Evolutionary conservation across 176 grass and related monocot genomes (phyloP).

Genomic region (Guadua angustifolia): DNA sequence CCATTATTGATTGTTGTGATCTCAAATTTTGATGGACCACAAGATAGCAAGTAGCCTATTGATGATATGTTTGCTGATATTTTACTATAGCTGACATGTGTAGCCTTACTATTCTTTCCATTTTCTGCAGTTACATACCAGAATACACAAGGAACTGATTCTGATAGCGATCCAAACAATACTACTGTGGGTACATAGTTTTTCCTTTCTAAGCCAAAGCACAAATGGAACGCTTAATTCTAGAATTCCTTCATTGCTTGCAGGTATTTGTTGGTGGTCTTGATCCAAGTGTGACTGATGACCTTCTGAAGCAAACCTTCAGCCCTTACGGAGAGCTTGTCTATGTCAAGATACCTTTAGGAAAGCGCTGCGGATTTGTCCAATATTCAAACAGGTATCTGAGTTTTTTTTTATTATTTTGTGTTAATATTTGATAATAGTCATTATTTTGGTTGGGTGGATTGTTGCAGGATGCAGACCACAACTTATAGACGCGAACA

Average conservation of each 20-base stretch:
- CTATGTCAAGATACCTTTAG: conserved; percentile 60
- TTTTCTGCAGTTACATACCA: conserved; percentile 53
- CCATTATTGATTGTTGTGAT: not conserved
- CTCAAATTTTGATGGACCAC: not conserved
- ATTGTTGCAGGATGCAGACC: not conserved
- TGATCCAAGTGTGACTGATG: conserved; percentile 58
- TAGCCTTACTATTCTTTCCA: conserved; percentile 5
- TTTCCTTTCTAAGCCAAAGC: not conserved
- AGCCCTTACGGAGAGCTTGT: conserved; percentile 62
- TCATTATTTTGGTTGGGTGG: not conserved
- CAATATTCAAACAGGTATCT: conserved; percentile 58
- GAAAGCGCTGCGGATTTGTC: conserved; percentile 69
- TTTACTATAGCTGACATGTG: not conserved
- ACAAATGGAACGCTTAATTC: conserved; percentile 5
- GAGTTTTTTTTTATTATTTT: not conserved
- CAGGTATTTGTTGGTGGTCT: conserved; percentile 77
- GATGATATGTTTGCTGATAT: not conserved
- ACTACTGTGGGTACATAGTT: conserved; percentile 57
- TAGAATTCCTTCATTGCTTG: not conserved
- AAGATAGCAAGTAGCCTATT: not conserved
- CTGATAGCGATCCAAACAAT: conserved; percentile 57
- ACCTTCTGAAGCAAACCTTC: conserved; percentile 57
- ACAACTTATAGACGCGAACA: not conserved
- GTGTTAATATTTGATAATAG: conserved; percentile 1
- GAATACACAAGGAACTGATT: conserved; percentile 51